A percentile compares a stretch with the other conserved stretches of the same genome.
These are phyloP conservation scores for Arabidopsis arenosa DNA, from an alignment of 345 rosid genomes.

Conservation along the genomic window DNA sequence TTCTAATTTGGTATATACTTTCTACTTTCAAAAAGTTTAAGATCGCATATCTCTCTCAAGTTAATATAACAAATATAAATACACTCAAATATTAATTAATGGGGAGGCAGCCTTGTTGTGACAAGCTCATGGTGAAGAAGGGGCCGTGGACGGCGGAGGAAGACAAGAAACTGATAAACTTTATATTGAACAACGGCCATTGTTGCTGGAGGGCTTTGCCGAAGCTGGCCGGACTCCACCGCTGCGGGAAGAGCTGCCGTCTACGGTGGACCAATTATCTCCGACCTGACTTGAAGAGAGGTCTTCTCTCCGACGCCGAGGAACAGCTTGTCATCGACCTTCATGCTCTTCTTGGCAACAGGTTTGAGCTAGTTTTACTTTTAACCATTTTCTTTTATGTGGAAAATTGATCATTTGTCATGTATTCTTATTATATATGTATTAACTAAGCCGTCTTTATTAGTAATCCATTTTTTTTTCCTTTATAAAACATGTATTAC, in stretches of 20 bases:
- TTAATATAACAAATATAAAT: not conserved
- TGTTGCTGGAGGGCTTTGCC: slow-evolving; percentile 77
- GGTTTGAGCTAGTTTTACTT: slow-evolving; percentile 37
- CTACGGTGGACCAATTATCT: slow-evolving; percentile 80
- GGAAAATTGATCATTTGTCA: not conserved
- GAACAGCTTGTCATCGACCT: slow-evolving; percentile 70
- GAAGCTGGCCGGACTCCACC: slow-evolving; percentile 72
- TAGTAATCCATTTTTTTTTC: not conserved
- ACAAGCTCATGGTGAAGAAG: slow-evolving; percentile 67
- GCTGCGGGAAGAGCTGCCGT: slow-evolving; percentile 77
- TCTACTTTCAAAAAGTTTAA: slow-evolving; percentile 2
- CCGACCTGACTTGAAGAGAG: slow-evolving; percentile 74
- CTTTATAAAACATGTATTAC: not conserved
- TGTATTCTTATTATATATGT: not conserved
- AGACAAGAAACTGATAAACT: slow-evolving; percentile 63
- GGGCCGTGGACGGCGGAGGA: slow-evolving; percentile 80
- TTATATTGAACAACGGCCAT: slow-evolving; percentile 59
- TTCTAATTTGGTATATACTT: not conserved
- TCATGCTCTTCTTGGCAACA: slow-evolving; percentile 68
- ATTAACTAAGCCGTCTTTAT: not conserved
- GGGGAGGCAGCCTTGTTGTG: slow-evolving; percentile 64
- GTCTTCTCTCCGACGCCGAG: slow-evolving; percentile 63
- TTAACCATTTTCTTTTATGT: not conserved
- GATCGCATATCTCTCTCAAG: not conserved
- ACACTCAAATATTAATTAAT: not conserved